Evolutionary conservation across 2,329 filamentous ascomycete genomes (phyloP), one percentile per base, ranked within the genome.

Genomic region (Chaetomiaceae sp.): DNA sequence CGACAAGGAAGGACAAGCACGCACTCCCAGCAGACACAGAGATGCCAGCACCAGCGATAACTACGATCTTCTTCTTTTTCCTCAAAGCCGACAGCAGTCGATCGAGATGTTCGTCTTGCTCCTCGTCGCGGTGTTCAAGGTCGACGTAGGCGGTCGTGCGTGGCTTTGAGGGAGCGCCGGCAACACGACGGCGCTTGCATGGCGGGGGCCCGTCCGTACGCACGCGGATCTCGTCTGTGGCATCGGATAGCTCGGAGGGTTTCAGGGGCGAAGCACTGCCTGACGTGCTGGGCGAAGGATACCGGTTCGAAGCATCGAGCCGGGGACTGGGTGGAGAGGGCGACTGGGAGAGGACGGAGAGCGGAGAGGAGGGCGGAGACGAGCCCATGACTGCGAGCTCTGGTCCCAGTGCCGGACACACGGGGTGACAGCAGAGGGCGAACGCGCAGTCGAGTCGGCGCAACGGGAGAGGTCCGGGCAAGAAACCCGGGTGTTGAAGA

Each of bases 21-120:
- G 62, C 75, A 86, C 83, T 94, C 53, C 93, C 93, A 57, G 93
- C 91, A 44, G 91, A 91, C 42, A 96, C 93, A 32, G 93, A 97
- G 59, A 98, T 98, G 52, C 93, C 93, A 54, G 93, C 93, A 48
- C 93, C 93, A 38, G 91, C 93, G 64, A 98, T 86, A 42, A 97
- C 88, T 27, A 98, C 88, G 62, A 98, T 95, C 71, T 95, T 96
- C 69, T 90, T 87, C 73, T 93, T 93, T 62, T 86, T 89, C 60
- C 85, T 84, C 46, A 98, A 68, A 19, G 83, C 83, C 35, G 82
- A 78, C 36, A 90, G 69, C 24, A 98, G 72, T 46, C 82, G 78
- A 50, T 86, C 77, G 32, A 95, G 71, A 51, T 91, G 78, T 30
- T 74, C 70, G 14, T 74, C 70, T 32, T 69, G 68, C 36, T 79